Percentiles rank a stretch among this genome's conserved stretches.
These are phyloP conservation scores for Alternaria dauci DNA, from an alignment of 2,329 filamentous ascomycete genomes.

Conservation along the genomic window DNA sequence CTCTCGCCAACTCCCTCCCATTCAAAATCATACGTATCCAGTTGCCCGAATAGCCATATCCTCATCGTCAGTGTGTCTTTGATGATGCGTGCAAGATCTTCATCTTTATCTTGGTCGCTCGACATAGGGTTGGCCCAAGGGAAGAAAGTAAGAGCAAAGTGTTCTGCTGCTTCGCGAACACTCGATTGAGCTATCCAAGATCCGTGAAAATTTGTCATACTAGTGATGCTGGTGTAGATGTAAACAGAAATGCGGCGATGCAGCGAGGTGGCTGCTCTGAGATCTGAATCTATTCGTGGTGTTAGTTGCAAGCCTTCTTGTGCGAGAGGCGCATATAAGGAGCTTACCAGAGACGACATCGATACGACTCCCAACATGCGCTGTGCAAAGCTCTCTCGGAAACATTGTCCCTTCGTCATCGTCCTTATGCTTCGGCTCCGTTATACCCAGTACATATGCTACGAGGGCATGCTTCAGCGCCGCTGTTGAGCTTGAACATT, in stretches of 20 bases:
- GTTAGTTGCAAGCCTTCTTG: neutral
- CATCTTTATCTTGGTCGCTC: slow-evolving; percentile 40
- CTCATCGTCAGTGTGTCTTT: slow-evolving; percentile 34
- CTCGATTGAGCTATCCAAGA: slow-evolving; percentile 22
- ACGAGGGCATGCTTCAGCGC: slow-evolving; percentile 45
- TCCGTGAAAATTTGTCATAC: slow-evolving; percentile 5
- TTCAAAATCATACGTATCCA: slow-evolving; percentile 34
- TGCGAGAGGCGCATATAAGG: neutral
- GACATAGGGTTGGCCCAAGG: slow-evolving; percentile 44
- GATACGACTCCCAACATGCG: neutral
- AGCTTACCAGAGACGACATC: slow-evolving; percentile 7
- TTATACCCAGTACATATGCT: slow-evolving; percentile 36
- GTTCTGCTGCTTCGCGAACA: slow-evolving; percentile 46
- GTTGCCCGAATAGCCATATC: slow-evolving; percentile 43
- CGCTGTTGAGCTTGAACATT: slow-evolving; percentile 34
- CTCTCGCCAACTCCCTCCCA: slow-evolving; percentile 38
- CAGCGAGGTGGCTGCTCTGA: slow-evolving; percentile 30
- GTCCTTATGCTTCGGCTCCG: slow-evolving; percentile 22
- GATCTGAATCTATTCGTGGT: slow-evolving; percentile 12
- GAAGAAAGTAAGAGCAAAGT: slow-evolving; percentile 47
- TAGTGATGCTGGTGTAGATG: slow-evolving; percentile 29
- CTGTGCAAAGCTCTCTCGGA: slow-evolving; percentile 32
- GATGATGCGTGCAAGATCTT: slow-evolving; percentile 38
- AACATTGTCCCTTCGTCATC: slow-evolving; percentile 29
- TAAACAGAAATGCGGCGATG: slow-evolving; percentile 40